These are phyloP conservation scores for Leptosphaerulina australis DNA, from an alignment of 2,329 filamentous ascomycete species.

Conservation along the genomic window DNA sequence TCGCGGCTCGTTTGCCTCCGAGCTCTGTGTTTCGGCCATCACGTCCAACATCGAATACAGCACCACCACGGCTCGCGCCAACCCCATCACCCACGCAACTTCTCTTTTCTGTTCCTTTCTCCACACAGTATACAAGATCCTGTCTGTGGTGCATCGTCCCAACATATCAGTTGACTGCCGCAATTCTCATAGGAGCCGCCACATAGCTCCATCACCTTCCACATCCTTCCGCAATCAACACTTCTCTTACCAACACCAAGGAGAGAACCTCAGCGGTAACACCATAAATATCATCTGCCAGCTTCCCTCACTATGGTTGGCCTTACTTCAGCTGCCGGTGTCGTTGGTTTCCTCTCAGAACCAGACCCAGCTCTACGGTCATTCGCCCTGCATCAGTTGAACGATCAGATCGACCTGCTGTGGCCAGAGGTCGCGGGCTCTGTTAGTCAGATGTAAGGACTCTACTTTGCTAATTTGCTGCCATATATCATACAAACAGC, in stretches of 20 bases:
- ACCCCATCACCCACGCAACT: slow-evolving; percentile 37
- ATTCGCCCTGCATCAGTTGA: slow-evolving; percentile 92
- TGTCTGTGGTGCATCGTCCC: slow-evolving; percentile 21
- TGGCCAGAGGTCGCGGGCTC: slow-evolving; percentile 97
- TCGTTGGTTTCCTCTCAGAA: slow-evolving; percentile 93
- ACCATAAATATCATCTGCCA: slow-evolving; percentile 18
- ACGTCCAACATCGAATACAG: slow-evolving; percentile 35
- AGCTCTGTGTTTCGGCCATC: slow-evolving; percentile 33
- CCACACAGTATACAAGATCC: slow-evolving; percentile 19
- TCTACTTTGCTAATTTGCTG: background rate
- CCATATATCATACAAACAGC: slow-evolving; percentile 5
- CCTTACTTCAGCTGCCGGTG: slow-evolving; percentile 89
- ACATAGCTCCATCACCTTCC: slow-evolving; percentile 47
- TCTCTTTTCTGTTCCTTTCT: slow-evolving; percentile 43
- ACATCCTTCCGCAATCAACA: slow-evolving; percentile 40
- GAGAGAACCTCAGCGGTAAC: slow-evolving; percentile 20
- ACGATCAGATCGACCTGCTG: slow-evolving; percentile 93
- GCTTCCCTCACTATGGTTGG: slow-evolving; percentile 72
- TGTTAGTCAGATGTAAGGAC: slow-evolving; percentile 85
- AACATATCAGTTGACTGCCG: slow-evolving; percentile 22
- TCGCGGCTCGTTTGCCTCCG: slow-evolving; percentile 19
- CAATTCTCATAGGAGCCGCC: slow-evolving; percentile 42
- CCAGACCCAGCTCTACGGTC: slow-evolving; percentile 92
- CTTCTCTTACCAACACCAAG: slow-evolving; percentile 31
- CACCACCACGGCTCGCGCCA: slow-evolving; percentile 39